Base-by-base conservation (phyloP, 1,139 yeast species). In the Diutina ranongensis region DNA sequence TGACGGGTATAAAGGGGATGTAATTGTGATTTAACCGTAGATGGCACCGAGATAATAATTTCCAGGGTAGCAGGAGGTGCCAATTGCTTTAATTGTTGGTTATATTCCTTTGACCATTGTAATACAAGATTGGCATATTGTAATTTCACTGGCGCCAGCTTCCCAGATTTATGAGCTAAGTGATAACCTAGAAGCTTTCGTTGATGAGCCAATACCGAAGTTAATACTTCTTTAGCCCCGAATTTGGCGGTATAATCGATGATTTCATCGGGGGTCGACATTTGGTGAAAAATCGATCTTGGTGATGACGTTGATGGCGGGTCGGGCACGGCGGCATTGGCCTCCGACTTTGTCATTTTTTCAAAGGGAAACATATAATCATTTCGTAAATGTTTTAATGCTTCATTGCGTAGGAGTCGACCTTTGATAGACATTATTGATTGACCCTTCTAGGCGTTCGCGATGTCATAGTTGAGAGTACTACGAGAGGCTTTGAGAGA, bases 341-440 rank as follows among this genome's bases (percentile, higher is more conserved):
- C 42, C 28, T 38, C 21, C 9, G n/a, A 12, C 19, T 12, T 10
- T 13, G 32, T 38, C 31, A 38, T n/a, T n/a, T 25, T 25, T 38
- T 38, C 42, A 25, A 38, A 38, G 13, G 42, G 42, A 27, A 38
- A 38, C n/a, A 25, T 16, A 16, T 38, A 38, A 22, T 38, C 42
- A 19, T 25, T n/a, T 15, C 16, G 4, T n/a, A 38, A 25, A 16
- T 15, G 42, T 3, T 22, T n/a, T 8, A 38, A 15, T 10, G 33
- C 42, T n/a, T 15, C 16, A 7, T 13, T 12, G n/a, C 28, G 40
- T 15, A 35, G 40, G 40, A 35, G 27, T 16, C 27, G 27, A 13
- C 28, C 16, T 31, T 31, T 12, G 34, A 31, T 31, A 12, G 34
- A 31, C 34, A 31, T 31, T 12, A 12, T 12, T 25, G 28, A n/a